phyloP scores from a whole-genome alignment of 495 filamentous ascomycete genomes.

The Penicillium crystallinum region DNA sequence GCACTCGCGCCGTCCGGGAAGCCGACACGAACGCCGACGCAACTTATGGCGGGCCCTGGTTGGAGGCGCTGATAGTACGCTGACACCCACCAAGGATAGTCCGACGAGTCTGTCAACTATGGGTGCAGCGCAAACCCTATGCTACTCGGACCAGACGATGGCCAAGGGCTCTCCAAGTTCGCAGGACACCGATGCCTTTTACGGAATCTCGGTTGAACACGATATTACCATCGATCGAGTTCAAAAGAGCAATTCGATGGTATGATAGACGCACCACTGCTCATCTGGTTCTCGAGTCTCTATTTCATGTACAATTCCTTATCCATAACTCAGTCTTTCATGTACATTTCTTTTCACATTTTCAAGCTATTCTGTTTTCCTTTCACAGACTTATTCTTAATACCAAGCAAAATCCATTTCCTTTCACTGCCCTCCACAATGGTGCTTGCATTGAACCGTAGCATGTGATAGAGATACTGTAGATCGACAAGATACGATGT shows the following conservation, averaged over 20 bases:
- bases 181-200: conserved; percentile 12
- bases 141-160: conserved; percentile 22
- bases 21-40: conserved; percentile 9
- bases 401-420: background rate
- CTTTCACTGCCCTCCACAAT: background rate
- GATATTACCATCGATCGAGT: conserved; percentile 26
- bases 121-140: conserved; percentile 21
- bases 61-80: conserved; percentile 14
- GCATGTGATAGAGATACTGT: background rate
- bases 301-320: background rate
- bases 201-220: conserved; percentile 32
- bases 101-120: conserved; percentile 12
- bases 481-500: background rate
- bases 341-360: background rate
- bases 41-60: conserved; percentile 28
- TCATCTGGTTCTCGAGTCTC: no score
- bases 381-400: background rate
- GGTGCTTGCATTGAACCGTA: background rate
- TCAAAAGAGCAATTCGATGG: conserved; percentile 7
- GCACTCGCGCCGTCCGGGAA: conserved; percentile 4
- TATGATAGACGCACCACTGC: background rate
- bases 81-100: conserved; percentile 11
- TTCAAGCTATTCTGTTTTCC: background rate
- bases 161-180: conserved; percentile 7
- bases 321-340: background rate